Conservation (phyloP, 148 eudicot species). For the Talinum fruticosum region DNA sequence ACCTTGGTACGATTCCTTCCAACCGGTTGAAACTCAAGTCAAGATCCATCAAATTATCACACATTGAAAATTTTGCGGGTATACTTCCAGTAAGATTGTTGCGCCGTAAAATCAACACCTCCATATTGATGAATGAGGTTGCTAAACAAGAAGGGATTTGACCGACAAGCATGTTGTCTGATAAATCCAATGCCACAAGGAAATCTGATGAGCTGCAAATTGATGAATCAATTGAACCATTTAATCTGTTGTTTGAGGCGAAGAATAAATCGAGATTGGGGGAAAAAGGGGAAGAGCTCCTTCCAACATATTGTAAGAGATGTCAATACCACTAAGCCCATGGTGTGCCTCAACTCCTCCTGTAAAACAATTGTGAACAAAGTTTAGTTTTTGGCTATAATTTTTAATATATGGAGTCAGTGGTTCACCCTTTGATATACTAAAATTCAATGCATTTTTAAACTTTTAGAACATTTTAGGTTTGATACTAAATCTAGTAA, state of each 20-base stretch:
- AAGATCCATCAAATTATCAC: not conserved
- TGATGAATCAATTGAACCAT: not conserved
- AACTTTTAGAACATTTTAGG: too few relatives aligned
- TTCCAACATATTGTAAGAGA: not conserved
- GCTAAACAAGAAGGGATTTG: constrained; percentile 4
- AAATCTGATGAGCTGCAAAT: not conserved
- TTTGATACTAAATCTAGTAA: too few relatives aligned
- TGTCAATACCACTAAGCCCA: too few relatives aligned
- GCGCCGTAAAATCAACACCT: not conserved
- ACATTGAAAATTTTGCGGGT: not conserved
- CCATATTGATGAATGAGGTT: not conserved
- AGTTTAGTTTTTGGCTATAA: too few relatives aligned
- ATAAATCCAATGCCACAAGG: not conserved
- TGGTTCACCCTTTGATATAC: too few relatives aligned
- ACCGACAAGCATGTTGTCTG: constrained; percentile 12
- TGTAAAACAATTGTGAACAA: too few relatives aligned
- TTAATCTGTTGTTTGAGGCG: not conserved
- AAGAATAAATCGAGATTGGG: too few relatives aligned
- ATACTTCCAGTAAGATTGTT: not conserved
- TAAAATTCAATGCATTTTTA: too few relatives aligned
- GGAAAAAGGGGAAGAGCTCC: not conserved
- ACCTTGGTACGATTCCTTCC: constrained; percentile 15
- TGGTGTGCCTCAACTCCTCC: too few relatives aligned
- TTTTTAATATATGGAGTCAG: too few relatives aligned
- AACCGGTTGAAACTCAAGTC: constrained; percentile 9